Conservation (phyloP, 371 early-diverging fungal species). For the Mortierella sp. region DNA sequence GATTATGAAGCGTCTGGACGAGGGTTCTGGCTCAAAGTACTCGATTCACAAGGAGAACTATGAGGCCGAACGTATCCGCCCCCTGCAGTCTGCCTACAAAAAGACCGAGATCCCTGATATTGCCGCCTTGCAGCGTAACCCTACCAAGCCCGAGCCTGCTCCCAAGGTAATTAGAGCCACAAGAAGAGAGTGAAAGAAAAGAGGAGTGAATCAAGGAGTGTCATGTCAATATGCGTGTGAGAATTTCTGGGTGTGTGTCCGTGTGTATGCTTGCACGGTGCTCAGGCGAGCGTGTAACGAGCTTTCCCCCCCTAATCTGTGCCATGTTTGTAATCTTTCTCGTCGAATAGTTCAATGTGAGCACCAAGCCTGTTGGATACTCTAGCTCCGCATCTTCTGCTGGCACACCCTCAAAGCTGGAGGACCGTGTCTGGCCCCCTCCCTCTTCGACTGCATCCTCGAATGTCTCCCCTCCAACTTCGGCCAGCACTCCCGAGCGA, state of each 20-base stretch:
- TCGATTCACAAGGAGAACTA: slow-evolving; percentile 79
- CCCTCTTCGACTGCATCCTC: slow-evolving; percentile 26
- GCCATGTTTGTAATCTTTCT: not conserved
- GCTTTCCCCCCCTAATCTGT: not conserved
- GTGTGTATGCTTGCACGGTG: not conserved
- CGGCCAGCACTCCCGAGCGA: slow-evolving; percentile 23
- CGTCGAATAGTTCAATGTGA: slow-evolving; percentile 19
- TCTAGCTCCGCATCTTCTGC: slow-evolving; percentile 16
- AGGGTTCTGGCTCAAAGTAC: slow-evolving; percentile 92
- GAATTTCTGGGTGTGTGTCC: not conserved
- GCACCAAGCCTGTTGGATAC: slow-evolving; percentile 14
- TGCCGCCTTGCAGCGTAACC: slow-evolving; percentile 70
- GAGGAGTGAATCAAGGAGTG: not conserved
- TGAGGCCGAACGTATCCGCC: slow-evolving; percentile 56
- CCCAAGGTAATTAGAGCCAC: slow-evolving; percentile 53
- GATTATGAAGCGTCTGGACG: slow-evolving; percentile 89
- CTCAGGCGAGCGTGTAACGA: no score
- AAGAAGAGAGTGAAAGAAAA: not conserved
- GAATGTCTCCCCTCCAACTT: slow-evolving; percentile 16
- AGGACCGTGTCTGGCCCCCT: slow-evolving; percentile 40
- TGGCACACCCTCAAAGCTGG: slow-evolving; percentile 20
- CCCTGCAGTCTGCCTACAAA: slow-evolving; percentile 70
- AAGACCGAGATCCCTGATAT: slow-evolving; percentile 76
- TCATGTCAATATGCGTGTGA: not conserved
- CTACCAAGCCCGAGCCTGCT: slow-evolving; percentile 68